These are phyloP conservation scores for Ophiocordyceps camponoti-rufipedis DNA, from an alignment of 2,329 filamentous ascomycete genomes.

Conservation along the genomic window DNA sequence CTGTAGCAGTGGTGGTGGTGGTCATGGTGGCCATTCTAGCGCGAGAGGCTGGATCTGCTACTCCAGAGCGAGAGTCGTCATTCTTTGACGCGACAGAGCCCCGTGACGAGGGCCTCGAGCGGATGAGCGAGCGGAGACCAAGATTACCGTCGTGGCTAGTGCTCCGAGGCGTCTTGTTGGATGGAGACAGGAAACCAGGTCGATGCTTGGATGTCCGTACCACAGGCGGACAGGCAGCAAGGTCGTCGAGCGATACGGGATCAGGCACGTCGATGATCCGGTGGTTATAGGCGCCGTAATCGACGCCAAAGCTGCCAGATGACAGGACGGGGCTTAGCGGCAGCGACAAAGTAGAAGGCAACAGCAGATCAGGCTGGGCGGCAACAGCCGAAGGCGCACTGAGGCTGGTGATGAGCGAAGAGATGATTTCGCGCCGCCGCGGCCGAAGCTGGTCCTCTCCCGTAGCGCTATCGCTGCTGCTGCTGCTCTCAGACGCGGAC, in stretches of 20 bases:
- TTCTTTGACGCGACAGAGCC: slow-evolving; percentile 35
- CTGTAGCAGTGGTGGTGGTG: no score
- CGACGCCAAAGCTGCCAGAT: slow-evolving; percentile 6
- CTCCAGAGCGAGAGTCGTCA: slow-evolving; percentile 35
- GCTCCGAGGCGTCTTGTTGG: slow-evolving; percentile 42
- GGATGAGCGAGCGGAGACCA: slow-evolving; percentile 41
- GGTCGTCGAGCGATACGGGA: slow-evolving; percentile 32
- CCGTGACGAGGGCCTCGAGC: slow-evolving; percentile 41
- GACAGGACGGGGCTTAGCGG: slow-evolving; percentile 8
- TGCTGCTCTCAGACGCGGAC: background rate
- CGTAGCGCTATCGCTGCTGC: slow-evolving; percentile 2
- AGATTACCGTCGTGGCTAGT: slow-evolving; percentile 29
- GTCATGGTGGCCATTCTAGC: slow-evolving; percentile 28
- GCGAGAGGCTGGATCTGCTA: slow-evolving; percentile 34
- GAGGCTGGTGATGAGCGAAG: slow-evolving; percentile 1
- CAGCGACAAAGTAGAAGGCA: background rate
- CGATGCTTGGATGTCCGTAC: slow-evolving; percentile 69
- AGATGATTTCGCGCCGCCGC: background rate
- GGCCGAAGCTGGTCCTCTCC: background rate
- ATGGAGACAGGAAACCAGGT: slow-evolving; percentile 47
- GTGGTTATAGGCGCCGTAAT: slow-evolving; percentile 5
- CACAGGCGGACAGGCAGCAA: slow-evolving; percentile 48
- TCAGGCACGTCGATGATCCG: slow-evolving; percentile 11
- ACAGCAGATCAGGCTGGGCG: background rate
- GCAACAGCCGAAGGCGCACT: background rate